A percentile compares a stretch with the other conserved stretches of the same genome.
phyloP scores from a whole-genome alignment of 345 rosid species.

The Angophora floribunda region DNA sequence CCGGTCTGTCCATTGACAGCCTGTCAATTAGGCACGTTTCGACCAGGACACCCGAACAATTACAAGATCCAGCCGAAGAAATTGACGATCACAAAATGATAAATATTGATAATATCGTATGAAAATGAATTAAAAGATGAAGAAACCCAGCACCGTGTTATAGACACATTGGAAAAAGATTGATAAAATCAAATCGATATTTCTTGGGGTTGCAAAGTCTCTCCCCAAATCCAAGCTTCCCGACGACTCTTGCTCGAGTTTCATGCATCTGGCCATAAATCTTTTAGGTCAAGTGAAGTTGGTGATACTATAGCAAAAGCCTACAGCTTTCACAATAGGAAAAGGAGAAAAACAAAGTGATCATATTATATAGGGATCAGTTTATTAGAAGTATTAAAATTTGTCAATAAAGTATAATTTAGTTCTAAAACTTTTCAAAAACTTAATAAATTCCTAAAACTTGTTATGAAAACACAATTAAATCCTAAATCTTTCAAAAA shows the following conservation, averaged over 20 bases:
- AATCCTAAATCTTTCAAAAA: too few relatives aligned
- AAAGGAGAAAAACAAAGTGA: not conserved
- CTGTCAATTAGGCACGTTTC: not conserved
- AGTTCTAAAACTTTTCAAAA: too few relatives aligned
- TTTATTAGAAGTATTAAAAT: too few relatives aligned
- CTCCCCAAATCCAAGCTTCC: not conserved
- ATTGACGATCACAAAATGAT: not conserved
- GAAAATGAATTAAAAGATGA: not conserved
- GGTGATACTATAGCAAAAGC: not conserved
- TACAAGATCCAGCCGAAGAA: too few relatives aligned
- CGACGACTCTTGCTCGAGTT: not conserved
- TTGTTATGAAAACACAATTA: too few relatives aligned
- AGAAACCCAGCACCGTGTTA: not conserved
- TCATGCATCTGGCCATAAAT: not conserved
- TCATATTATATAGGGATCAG: not conserved
- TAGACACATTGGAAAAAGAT: not conserved
- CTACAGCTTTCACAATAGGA: not conserved
- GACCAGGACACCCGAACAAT: not conserved
- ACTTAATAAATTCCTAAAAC: too few relatives aligned
- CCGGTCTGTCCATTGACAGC: not conserved
- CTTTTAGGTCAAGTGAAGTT: not conserved
- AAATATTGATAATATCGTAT: not conserved
- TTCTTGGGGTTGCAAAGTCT: not conserved
- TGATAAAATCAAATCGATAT: not conserved
- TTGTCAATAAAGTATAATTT: too few relatives aligned